These are phyloP conservation scores for Calvatia gigantea DNA, from an alignment of 768 basidiomycete genomes.

Conservation along the genomic window DNA sequence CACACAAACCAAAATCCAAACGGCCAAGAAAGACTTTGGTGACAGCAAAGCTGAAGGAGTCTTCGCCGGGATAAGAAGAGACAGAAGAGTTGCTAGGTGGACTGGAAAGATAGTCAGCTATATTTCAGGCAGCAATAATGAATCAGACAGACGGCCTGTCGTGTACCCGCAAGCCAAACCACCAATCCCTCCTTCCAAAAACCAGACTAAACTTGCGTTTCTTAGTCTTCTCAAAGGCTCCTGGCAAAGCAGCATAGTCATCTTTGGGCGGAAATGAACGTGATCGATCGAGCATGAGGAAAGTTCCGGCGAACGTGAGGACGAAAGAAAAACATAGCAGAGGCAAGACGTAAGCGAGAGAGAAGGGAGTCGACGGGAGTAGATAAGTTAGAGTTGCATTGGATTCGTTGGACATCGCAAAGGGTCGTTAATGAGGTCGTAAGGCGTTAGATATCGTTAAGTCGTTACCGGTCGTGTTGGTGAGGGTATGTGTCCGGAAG, in stretches of 20 bases:
- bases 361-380: slow-evolving; percentile 44
- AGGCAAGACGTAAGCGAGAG: slow-evolving; percentile 56
- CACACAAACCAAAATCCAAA: slow-evolving; percentile 55
- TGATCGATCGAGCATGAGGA: slow-evolving; percentile 68
- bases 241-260: slow-evolving; percentile 26
- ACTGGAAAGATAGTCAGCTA: slow-evolving; percentile 30
- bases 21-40: slow-evolving; percentile 49
- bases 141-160: slow-evolving; percentile 49
- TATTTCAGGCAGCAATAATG: slow-evolving; percentile 1
- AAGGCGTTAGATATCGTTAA: slow-evolving; percentile 3
- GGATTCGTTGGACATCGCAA: slow-evolving; percentile 3
- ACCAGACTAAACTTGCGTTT: slow-evolving; percentile 31
- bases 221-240: slow-evolving; percentile 26
- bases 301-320: slow-evolving; percentile 65
- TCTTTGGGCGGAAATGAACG: slow-evolving; percentile 51
- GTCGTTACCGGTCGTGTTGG: slow-evolving; percentile 5
- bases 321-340: slow-evolving; percentile 55
- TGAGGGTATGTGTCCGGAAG: background rate
- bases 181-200: slow-evolving; percentile 61
- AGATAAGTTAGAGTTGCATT: slow-evolving; percentile 32
- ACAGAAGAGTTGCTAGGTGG: slow-evolving; percentile 57
- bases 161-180: slow-evolving; percentile 55
- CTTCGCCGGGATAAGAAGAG: slow-evolving; percentile 51
- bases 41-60: slow-evolving; percentile 42
- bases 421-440: slow-evolving; percentile 11